Evolutionary conservation across 192 early-diverging fungal genomes (phyloP).

Genomic region (Dissophora ornata): DNA sequence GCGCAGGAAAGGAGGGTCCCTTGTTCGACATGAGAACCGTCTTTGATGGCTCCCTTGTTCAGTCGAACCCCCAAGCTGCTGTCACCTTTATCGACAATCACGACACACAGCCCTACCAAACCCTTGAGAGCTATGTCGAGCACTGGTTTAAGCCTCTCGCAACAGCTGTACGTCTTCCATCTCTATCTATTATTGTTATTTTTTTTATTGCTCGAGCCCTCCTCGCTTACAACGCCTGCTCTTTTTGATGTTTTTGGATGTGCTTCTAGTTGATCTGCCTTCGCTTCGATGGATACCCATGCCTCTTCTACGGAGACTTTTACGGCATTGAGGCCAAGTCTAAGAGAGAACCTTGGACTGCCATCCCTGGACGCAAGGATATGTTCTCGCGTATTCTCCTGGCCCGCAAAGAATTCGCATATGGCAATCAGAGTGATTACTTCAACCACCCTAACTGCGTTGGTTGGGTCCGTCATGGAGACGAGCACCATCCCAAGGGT

Average conservation of each 20-base stretch:
- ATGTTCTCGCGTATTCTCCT: slow-evolving; percentile 38
- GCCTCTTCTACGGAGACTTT: slow-evolving; percentile 61
- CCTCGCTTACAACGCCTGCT: too few species aligned
- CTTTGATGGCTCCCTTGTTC: slow-evolving; percentile 36
- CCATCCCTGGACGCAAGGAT: slow-evolving; percentile 39
- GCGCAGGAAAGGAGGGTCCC: slow-evolving; percentile 17
- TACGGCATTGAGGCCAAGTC: slow-evolving; percentile 52
- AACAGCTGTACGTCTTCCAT: slow-evolving; percentile 45
- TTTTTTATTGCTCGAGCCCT: neutral
- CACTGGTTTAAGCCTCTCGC: slow-evolving; percentile 61
- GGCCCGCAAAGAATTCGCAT: slow-evolving; percentile 52
- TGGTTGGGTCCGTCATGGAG: slow-evolving; percentile 56
- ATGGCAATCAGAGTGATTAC: slow-evolving; percentile 60
- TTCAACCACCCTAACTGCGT: slow-evolving; percentile 57
- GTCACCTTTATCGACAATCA: slow-evolving; percentile 46
- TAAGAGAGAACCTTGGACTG: slow-evolving; percentile 15
- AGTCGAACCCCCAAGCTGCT: slow-evolving; percentile 11
- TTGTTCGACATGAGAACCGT: slow-evolving; percentile 32
- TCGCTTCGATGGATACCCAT: slow-evolving; percentile 60
- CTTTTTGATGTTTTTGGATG: too few species aligned
- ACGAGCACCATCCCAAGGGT: slow-evolving; percentile 21
- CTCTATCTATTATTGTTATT: neutral
- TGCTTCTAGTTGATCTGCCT: slow-evolving; percentile 31
- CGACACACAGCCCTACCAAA: slow-evolving; percentile 55
- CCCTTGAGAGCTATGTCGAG: slow-evolving; percentile 55